Percentiles rank a stretch among this genome's conserved stretches.
These are phyloP conservation scores for Fusarium caatingaense DNA, from an alignment of 2,329 filamentous ascomycete genomes.

Conservation along the genomic window DNA sequence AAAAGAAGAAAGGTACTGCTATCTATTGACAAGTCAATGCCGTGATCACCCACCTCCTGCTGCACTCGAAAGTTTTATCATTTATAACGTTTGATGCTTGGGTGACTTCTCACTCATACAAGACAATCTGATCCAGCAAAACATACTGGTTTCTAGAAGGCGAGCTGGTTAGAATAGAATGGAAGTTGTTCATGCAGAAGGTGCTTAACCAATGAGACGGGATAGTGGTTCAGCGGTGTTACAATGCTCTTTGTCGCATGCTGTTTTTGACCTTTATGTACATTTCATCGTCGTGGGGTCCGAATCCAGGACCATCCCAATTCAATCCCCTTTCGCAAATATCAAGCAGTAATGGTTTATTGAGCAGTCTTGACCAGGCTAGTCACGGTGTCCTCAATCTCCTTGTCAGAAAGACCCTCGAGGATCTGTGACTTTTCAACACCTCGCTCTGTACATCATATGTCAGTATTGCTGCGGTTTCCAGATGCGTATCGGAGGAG, in stretches of 20 bases:
- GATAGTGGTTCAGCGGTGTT: constrained; percentile 28
- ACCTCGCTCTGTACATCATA: constrained; percentile 60
- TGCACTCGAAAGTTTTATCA: no score
- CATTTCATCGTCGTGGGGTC: constrained; percentile 36
- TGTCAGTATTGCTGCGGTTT: constrained; percentile 20
- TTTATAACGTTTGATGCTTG: not conserved
- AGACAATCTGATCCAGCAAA: not conserved
- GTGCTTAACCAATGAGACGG: not conserved
- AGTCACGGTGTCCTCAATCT: constrained; percentile 69
- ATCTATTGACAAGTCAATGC: not conserved
- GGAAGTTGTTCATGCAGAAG: not conserved
- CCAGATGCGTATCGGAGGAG: not conserved
- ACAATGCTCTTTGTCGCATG: constrained; percentile 40
- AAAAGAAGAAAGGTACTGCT: not conserved
- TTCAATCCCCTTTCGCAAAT: constrained; percentile 9
- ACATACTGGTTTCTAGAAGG: not conserved
- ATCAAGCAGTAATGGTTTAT: constrained; percentile 19
- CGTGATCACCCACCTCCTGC: not conserved
- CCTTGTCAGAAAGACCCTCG: constrained; percentile 69
- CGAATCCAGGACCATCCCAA: not conserved
- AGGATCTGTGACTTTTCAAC: constrained; percentile 68
- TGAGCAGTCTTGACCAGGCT: constrained; percentile 60
- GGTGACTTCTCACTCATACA: not conserved
- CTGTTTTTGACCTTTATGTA: constrained; percentile 44
- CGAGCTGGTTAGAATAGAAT: not conserved